These are phyloP conservation scores for Lentinula aciculospora DNA, from an alignment of 768 basidiomycete genomes.

Conservation along the genomic window DNA sequence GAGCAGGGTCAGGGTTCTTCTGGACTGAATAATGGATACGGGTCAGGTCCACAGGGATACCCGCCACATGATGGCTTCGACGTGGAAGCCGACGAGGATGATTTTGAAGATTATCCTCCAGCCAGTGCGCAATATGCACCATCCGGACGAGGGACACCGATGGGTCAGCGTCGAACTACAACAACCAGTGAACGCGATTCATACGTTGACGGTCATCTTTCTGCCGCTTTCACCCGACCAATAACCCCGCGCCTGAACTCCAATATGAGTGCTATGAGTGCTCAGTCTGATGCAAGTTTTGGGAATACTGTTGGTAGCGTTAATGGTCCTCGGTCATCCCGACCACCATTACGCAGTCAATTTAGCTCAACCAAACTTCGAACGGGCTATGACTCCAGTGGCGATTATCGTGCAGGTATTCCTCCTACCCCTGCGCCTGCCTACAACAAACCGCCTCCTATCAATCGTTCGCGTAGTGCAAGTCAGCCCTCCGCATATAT, in stretches of 20 bases:
- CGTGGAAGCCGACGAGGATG: constrained; percentile 65
- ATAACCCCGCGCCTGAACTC: constrained; percentile 43
- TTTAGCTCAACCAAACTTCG: constrained; percentile 62
- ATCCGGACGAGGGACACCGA: constrained; percentile 73
- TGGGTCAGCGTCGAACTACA: constrained; percentile 51
- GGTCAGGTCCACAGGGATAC: constrained; percentile 47
- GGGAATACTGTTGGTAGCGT: constrained; percentile 23
- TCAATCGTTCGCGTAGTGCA: constrained; percentile 65
- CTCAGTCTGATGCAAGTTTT: constrained; percentile 41
- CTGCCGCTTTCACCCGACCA: constrained; percentile 28
- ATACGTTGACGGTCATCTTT: constrained; percentile 56
- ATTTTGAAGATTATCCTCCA: constrained; percentile 70
- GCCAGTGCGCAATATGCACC: constrained; percentile 29
- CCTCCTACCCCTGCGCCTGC: constrained; percentile 20
- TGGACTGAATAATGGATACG: neutral
- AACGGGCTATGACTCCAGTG: constrained; percentile 44
- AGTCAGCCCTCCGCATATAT: constrained; percentile 74
- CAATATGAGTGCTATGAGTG: constrained; percentile 27
- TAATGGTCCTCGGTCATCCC: constrained; percentile 21
- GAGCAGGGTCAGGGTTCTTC: constrained; percentile 1
- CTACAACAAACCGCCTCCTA: constrained; percentile 22
- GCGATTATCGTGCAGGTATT: constrained; percentile 26
- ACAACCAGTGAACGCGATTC: constrained; percentile 56
- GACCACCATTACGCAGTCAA: constrained; percentile 55
- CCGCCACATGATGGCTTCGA: constrained; percentile 67